A percentile compares a stretch with the other conserved stretches of the same genome.
These are phyloP conservation scores for Cucurbita pepo DNA, from an alignment of 306 rosid genomes.

Conservation along the genomic window DNA sequence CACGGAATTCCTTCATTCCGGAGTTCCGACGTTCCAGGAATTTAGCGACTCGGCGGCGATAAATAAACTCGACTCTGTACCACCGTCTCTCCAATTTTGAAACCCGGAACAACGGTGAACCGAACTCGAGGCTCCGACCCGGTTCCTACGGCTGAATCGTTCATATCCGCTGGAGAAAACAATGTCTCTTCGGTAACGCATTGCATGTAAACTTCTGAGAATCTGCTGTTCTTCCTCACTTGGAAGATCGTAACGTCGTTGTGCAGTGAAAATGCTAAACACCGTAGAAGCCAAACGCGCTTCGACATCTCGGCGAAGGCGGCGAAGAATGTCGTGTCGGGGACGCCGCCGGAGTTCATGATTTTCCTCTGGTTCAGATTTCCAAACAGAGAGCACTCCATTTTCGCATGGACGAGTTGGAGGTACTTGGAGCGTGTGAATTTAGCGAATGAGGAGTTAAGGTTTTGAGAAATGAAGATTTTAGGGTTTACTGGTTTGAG, in stretches of 20 bases:
- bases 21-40: neutral
- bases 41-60: constrained; percentile 21
- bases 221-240: constrained; percentile 49
- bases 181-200: constrained; percentile 25
- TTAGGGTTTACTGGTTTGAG: constrained; percentile 32
- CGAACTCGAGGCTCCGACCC: constrained; percentile 32
- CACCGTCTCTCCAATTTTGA: constrained; percentile 48
- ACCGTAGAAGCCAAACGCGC: constrained; percentile 69
- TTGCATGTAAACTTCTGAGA: constrained; percentile 93
- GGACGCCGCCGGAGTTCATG: constrained; percentile 51
- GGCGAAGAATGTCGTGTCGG: constrained; percentile 58
- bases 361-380: constrained; percentile 69
- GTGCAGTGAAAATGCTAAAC: constrained; percentile 46
- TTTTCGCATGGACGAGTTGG: constrained; percentile 67
- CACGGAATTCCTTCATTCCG: neutral
- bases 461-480: constrained; percentile 30
- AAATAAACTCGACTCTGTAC: constrained; percentile 73
- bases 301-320: constrained; percentile 70
- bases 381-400: constrained; percentile 92
- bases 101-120: constrained; percentile 87
- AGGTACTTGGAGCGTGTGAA: constrained; percentile 55
- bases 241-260: constrained; percentile 47
- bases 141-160: constrained; percentile 3
- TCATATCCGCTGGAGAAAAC: constrained; percentile 18
- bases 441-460: constrained; percentile 34